Evolutionary conservation across 352 stramenopile genomes (phyloP), one percentile per base, ranked within the genome.

Genomic region (Globisporangium perplexum): DNA sequence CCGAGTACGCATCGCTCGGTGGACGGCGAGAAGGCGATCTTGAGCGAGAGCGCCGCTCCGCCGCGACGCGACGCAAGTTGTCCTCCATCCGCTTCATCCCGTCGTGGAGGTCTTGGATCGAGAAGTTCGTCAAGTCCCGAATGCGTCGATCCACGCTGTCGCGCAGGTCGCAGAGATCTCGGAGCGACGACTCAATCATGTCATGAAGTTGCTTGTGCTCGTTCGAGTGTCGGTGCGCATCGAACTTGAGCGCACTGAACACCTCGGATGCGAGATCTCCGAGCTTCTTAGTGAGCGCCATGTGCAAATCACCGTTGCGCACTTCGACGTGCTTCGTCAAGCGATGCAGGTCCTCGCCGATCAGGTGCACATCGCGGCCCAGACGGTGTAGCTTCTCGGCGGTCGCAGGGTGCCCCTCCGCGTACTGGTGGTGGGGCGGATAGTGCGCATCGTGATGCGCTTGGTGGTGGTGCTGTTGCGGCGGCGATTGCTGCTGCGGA

Each of bases 131-230:
- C 10, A 24, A 7, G 20, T 46, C 41, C 4, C n/a, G 41, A 23
- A 46, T 23, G 41, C 41, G 41, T 26, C 41, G 47, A 18, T 30
- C 28, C 6, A 52, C 30, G 47, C 22, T 42, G 7, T 41, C 47
- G 6, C 47, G 47, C 1, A 52, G 18, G 20, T 43, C 47, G 10
- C 30, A 20, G 8, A 42, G 7, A 18, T 52, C 47, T 1, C 47
- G 47, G 7, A 52, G 15, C 14, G 31, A 7, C 7, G 80, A 36
- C 30, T 52, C 47, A 8, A 42, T 18, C 11, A 42, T n/a, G n/a
- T 67, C 63, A 3, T 61, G 62, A 7, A 81, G 43, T 10, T 70
- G 69, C n/a, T 53, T 63, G 49, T 82, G 84, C 44, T 81, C 71
- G 12, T 55, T 61, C 15, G 58, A 53, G 57, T 87, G 73, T 44